Evolutionary conservation across 352 stramenopile genomes (phyloP).

Genomic region (Phytophthora palmivora): DNA sequence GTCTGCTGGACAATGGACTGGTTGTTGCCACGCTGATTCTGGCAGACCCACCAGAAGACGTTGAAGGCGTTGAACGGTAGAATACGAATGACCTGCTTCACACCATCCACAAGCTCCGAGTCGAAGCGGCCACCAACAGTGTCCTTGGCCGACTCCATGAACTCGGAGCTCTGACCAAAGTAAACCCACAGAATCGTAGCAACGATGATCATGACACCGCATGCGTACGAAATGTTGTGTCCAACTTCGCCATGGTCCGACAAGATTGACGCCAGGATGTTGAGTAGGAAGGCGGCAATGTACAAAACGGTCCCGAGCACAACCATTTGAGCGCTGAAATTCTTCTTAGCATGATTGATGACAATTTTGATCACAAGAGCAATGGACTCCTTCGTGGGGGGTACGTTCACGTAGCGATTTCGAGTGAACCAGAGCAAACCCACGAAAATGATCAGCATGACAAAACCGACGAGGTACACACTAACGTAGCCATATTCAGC

Average conservation of each 20-base stretch:
- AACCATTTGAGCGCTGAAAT: slow-evolving; percentile 38
- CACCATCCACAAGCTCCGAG: slow-evolving; percentile 48
- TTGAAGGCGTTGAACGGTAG: slow-evolving; percentile 51
- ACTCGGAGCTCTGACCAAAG: slow-evolving; percentile 49
- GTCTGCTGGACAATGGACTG: slow-evolving; percentile 72
- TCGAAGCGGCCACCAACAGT: slow-evolving; percentile 49
- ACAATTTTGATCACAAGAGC: slow-evolving; percentile 51
- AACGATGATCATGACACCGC: slow-evolving; percentile 36
- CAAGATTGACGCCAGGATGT: slow-evolving; percentile 58
- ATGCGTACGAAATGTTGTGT: slow-evolving; percentile 58
- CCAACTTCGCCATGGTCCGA: slow-evolving; percentile 40
- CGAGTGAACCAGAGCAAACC: slow-evolving; percentile 43
- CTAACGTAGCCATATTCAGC: slow-evolving; percentile 45
- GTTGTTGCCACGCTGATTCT: slow-evolving; percentile 74
- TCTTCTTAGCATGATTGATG: slow-evolving; percentile 32
- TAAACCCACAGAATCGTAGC: slow-evolving; percentile 53
- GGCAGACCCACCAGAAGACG: slow-evolving; percentile 62
- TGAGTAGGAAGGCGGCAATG: slow-evolving; percentile 52
- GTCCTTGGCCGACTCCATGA: slow-evolving; percentile 52
- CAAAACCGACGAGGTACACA: slow-evolving; percentile 62
- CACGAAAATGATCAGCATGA: slow-evolving; percentile 49
- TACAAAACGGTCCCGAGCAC: slow-evolving; percentile 43
- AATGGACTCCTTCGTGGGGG: slow-evolving; percentile 44
- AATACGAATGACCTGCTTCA: slow-evolving; percentile 56
- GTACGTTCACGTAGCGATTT: slow-evolving; percentile 56